Evolutionary conservation across 192 early-diverging fungal genomes (phyloP).

Genomic region (Linderina pennispora): DNA sequence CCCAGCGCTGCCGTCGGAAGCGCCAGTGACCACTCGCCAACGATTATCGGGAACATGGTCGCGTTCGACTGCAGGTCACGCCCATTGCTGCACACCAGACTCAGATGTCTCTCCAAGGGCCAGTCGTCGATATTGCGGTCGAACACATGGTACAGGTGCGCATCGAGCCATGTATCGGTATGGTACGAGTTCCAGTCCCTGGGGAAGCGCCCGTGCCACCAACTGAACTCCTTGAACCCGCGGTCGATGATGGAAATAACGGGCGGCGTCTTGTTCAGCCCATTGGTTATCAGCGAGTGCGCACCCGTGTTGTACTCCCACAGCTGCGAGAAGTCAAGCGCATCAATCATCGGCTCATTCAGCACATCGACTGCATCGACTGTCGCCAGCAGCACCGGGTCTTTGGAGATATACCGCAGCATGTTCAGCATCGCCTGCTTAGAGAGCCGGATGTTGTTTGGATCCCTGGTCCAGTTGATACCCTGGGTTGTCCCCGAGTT

Average conservation of each 20-base stretch:
- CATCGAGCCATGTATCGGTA: slow-evolving; percentile 39
- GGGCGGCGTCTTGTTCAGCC: slow-evolving; percentile 23
- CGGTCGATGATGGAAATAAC: slow-evolving; percentile 39
- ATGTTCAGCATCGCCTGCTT: slow-evolving; percentile 47
- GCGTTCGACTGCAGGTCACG: slow-evolving; percentile 32
- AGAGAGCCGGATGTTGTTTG: slow-evolving; percentile 46
- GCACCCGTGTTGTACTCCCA: slow-evolving; percentile 46
- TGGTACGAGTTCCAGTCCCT: slow-evolving; percentile 41
- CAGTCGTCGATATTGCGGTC: slow-evolving; percentile 37
- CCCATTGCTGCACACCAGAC: slow-evolving; percentile 31
- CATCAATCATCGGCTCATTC: slow-evolving; percentile 41
- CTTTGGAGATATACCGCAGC: slow-evolving; percentile 49
- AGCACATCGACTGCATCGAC: slow-evolving; percentile 39
- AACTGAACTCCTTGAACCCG: slow-evolving; percentile 42
- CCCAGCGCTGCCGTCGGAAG: slow-evolving; percentile 54
- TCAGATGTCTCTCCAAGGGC: slow-evolving; percentile 31
- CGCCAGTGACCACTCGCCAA: slow-evolving; percentile 69
- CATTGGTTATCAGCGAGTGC: slow-evolving; percentile 21
- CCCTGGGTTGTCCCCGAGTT: slow-evolving; percentile 45
- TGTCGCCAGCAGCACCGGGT: slow-evolving; percentile 28
- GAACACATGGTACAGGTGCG: slow-evolving; percentile 49
- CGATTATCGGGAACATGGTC: slow-evolving; percentile 57
- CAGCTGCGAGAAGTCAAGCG: slow-evolving; percentile 36
- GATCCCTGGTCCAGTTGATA: slow-evolving; percentile 46
- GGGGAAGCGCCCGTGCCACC: slow-evolving; percentile 45